These are phyloP conservation scores for Polyporus tsugae DNA, from an alignment of 1,284 basidiomycete genomes.

Conservation along the genomic window DNA sequence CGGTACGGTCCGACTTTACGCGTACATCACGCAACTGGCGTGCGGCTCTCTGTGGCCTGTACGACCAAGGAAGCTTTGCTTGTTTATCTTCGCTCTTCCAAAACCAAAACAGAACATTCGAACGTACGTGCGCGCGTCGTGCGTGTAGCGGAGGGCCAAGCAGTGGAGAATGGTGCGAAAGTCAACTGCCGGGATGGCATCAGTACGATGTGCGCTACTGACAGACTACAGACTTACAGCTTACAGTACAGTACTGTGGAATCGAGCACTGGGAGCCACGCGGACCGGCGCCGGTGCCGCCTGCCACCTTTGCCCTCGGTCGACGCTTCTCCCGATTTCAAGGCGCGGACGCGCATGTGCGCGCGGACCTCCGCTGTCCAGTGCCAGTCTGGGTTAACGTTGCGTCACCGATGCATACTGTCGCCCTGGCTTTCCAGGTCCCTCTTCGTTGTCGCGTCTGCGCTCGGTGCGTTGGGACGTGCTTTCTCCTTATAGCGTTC, in stretches of 20 bases:
- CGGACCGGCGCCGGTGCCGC: neutral
- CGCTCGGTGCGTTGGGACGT: neutral
- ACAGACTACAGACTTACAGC: no score
- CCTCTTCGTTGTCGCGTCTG: neutral
- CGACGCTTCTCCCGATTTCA: neutral
- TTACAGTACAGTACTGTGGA: no score
- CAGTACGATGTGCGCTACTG: no score
- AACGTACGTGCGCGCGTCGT: neutral
- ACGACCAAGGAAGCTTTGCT: neutral
- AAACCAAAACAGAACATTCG: neutral
- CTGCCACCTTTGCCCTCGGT: neutral
- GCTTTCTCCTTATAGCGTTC: conserved; percentile 3
- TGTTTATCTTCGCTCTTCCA: neutral
- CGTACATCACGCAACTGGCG: neutral
- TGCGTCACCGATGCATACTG: neutral
- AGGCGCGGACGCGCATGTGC: neutral
- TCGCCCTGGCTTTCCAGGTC: neutral
- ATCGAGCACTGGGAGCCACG: neutral
- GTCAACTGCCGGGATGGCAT: neutral
- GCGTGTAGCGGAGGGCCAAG: neutral
- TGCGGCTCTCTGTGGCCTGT: neutral
- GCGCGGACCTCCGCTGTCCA: neutral
- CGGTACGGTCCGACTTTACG: neutral
- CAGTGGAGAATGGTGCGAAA: neutral
- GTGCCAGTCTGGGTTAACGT: conserved; percentile 1